Evolutionary conservation across 2,329 filamentous ascomycete species (phyloP), one percentile per base, ranked within the genome.

Genomic region (Fusarium goolgardi): DNA sequence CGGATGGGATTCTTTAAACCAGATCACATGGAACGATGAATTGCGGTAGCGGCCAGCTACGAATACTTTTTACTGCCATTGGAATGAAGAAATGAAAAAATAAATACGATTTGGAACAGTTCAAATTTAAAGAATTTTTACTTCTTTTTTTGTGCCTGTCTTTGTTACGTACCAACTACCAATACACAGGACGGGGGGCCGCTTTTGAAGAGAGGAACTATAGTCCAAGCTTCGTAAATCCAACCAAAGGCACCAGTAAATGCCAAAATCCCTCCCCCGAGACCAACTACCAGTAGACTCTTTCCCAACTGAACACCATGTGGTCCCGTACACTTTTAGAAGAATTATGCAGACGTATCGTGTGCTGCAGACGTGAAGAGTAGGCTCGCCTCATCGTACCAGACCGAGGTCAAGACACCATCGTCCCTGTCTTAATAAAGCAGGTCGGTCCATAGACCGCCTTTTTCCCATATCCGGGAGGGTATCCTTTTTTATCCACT

Each of bases 81-180:
- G 47, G 23, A 57, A 62, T 62, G 55, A 50, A 27, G 21, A 39
- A 20, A 27, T 37, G 32, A 32, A 50, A 58, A 66, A 54, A 66
- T 52, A 27, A 62, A 67, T 67, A 40, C 59, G 50, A 57, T 55
- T 51, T 50, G 54, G 54, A 65, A 57, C 41, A 63, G 46, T 58
- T 43, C 37, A 55, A 51, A 54, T 32, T 70, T 50, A 69, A 72
- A 67, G 65, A 73, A 74, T 64, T 80, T 78, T 77, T 76, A 68
- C 72, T 77, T 75, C 72, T 75, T 77, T 78, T 73, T 76, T 76
- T 76, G 72, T 76, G 74, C 75, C 73, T 79, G 75, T 78, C 41
- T 51, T 51, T 51, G 32, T 60, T 75, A 68, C 49, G 67, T 70
- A 77, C 75, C 75, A 79, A 74, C 76, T 80, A 78, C 74, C 75